Evolutionary conservation across 2,329 filamentous ascomycete species (phyloP).

Genomic region (Paradendryphiella salina): DNA sequence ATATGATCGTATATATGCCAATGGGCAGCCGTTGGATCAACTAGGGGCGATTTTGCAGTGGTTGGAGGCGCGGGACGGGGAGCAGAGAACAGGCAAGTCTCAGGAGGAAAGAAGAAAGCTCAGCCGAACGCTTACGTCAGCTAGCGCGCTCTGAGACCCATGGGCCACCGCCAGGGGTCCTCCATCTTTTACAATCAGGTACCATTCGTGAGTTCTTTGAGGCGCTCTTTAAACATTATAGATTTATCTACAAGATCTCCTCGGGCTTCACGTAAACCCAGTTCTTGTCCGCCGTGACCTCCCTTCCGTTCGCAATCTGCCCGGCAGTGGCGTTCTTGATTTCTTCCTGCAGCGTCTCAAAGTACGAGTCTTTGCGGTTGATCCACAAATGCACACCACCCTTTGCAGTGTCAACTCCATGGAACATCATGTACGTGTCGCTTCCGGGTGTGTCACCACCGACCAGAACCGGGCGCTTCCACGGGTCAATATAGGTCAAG

Average conservation of each 20-base stretch:
- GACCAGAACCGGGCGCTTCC: conserved; percentile 37
- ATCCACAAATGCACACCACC: conserved; percentile 39
- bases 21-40: not conserved
- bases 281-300: conserved; percentile 38
- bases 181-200: not conserved
- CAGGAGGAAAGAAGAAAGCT: not conserved
- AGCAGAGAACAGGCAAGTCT: not conserved
- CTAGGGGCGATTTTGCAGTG: not conserved
- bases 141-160: not conserved
- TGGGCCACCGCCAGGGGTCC: not conserved
- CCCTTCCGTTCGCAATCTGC: conserved; percentile 33
- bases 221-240: not conserved
- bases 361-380: conserved; percentile 28
- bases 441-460: conserved; percentile 38
- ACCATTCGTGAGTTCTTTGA: not conserved
- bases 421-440: conserved; percentile 40
- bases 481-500: conserved; percentile 37
- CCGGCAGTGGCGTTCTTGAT: conserved; percentile 29
- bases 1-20: not conserved
- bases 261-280: conserved; percentile 37
- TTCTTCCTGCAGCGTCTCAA: conserved; percentile 26
- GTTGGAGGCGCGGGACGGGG: not conserved
- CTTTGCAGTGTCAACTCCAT: conserved; percentile 35
- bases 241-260: conserved; percentile 28
- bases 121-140: conserved; percentile 9